These are phyloP conservation scores for Colletotrichum plurivorum DNA, from an alignment of 2,329 filamentous ascomycete species.

Conservation along the genomic window DNA sequence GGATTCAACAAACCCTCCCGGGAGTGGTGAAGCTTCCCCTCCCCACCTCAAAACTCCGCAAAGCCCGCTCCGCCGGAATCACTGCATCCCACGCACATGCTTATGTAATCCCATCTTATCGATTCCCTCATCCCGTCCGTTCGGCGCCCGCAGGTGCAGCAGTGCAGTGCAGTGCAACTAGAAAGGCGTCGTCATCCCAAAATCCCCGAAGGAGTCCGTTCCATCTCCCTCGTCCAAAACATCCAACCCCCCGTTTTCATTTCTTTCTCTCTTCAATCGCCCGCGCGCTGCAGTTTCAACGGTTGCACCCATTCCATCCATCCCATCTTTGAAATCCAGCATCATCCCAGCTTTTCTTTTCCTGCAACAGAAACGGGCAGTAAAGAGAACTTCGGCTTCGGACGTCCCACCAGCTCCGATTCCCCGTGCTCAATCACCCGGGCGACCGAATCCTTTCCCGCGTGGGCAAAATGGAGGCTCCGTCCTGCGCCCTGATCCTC, in stretches of 20 bases:
- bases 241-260: not conserved
- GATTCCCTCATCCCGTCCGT: not conserved
- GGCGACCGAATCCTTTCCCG: too few species aligned
- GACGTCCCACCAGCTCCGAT: too few species aligned
- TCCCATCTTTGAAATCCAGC: not conserved
- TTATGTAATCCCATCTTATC: not conserved
- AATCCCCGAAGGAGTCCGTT: not conserved
- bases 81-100: not conserved
- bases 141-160: conserved; percentile 6
- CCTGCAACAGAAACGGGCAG: not conserved
- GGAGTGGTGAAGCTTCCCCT: not conserved
- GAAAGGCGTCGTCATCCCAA: not conserved
- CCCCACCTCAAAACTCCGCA: not conserved
- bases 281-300: not conserved
- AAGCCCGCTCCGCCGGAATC: not conserved
- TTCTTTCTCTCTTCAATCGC: not conserved
- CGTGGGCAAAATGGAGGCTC: not conserved
- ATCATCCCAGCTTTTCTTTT: conserved; percentile 18
- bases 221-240: too few species aligned
- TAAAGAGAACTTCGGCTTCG: too few species aligned
- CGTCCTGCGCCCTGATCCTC: conserved; percentile 12
- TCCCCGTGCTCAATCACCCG: too few species aligned
- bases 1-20: too few species aligned
- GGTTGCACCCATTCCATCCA: not conserved
- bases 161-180: not conserved